Evolutionary conservation across 169 alveolate genomes (phyloP).

Genomic region (Cryptosporidium viatorum): DNA sequence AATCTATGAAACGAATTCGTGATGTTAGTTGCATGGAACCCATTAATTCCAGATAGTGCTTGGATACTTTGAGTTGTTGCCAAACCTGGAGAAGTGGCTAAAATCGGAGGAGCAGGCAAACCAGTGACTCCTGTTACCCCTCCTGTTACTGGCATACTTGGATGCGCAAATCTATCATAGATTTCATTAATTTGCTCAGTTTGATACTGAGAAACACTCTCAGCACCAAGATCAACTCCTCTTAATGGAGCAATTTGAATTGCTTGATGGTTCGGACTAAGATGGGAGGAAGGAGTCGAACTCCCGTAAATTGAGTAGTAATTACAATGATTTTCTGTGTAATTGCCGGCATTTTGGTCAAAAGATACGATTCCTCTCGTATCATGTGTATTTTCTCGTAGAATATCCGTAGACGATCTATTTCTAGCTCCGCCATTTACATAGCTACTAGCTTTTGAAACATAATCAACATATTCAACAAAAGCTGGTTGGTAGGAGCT

Average conservation of each 20-base stretch:
- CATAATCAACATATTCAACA: conserved; percentile 11
- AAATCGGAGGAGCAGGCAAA: conserved; percentile 6
- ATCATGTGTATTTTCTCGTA: background rate
- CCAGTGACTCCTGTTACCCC: conserved; percentile 1
- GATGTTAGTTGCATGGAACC: background rate
- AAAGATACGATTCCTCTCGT: background rate
- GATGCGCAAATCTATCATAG: background rate
- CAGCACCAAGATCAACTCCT: background rate
- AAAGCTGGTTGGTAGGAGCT: conserved; percentile 7
- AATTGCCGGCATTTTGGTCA: background rate
- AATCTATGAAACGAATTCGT: background rate
- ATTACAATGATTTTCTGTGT: background rate
- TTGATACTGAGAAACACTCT: background rate
- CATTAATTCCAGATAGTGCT: background rate
- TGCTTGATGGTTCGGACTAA: background rate
- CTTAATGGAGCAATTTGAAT: background rate
- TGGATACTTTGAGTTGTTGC: conserved; percentile 5
- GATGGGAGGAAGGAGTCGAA: background rate
- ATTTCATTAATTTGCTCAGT: background rate
- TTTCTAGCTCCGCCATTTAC: background rate
- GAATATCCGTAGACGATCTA: background rate
- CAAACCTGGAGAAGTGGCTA: conserved; percentile 2
- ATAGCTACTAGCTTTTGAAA: background rate
- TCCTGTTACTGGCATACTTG: background rate
- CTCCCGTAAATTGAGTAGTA: conserved; percentile 5